These are phyloP conservation scores for Juncus effusus DNA, from an alignment of 176 grass and related monocot genomes.

Conservation along the genomic window DNA sequence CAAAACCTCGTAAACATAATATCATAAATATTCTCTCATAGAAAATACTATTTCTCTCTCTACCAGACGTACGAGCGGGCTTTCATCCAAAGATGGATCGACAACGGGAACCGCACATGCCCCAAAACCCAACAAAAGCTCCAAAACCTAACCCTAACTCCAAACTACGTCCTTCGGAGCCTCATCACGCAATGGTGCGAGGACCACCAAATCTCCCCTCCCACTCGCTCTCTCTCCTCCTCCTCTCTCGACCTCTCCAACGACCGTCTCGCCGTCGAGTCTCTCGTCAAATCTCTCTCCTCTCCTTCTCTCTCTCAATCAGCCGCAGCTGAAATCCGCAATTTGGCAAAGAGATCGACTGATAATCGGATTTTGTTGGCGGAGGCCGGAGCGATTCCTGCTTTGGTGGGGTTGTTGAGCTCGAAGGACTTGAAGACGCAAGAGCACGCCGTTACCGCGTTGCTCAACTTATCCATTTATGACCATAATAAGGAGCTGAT, in stretches of 20 bases:
- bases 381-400: conserved; percentile 74
- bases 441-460: conserved; percentile 83
- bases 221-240: conserved; percentile 55
- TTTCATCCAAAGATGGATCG: conserved; percentile 98
- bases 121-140: conserved; percentile 98
- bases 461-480: conserved; percentile 93
- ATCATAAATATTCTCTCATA: no score
- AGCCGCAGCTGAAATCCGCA: conserved; percentile 83
- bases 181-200: conserved; percentile 96
- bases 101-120: conserved; percentile 75
- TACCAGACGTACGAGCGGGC: conserved; percentile 73
- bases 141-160: conserved; percentile 75
- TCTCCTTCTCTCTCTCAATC: conserved; percentile 69
- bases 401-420: conserved; percentile 65
- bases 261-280: conserved; percentile 63
- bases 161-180: conserved; percentile 84
- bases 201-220: conserved; percentile 64
- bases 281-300: conserved; percentile 60
- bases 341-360: conserved; percentile 80
- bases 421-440: conserved; percentile 80
- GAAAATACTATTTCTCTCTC: no score
- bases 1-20: no score
- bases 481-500: conserved; percentile 95
- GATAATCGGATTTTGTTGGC: conserved; percentile 88
- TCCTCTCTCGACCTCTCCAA: conserved; percentile 55